Percentiles rank a stretch among this genome's conserved stretches.
Conservation (phyloP, 2,329 filamentous ascomycete species). For the Neopestalotiopsis sp. region DNA sequence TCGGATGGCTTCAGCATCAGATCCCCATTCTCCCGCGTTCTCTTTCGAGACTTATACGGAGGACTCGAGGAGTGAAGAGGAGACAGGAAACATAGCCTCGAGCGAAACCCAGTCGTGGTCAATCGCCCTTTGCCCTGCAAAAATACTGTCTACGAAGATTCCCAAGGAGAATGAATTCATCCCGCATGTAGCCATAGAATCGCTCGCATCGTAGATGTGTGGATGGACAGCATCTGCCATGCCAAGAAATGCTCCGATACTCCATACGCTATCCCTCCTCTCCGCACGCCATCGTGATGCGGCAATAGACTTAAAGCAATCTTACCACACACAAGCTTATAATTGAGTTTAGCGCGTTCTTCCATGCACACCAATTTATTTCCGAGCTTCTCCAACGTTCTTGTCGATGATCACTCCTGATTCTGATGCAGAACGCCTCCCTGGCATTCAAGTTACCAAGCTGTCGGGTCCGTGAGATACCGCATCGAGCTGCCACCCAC, state of each 20-base stretch:
- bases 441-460: not conserved
- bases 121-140: too few species aligned
- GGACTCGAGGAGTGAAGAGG: too few species aligned
- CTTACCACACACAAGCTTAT: slow-evolving; percentile 1
- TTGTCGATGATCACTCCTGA: not conserved
- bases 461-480: not conserved
- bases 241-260: not conserved
- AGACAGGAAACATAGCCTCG: too few species aligned
- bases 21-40: too few species aligned
- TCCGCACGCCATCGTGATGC: not conserved
- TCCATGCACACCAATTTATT: not conserved
- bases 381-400: not conserved
- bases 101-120: too few species aligned
- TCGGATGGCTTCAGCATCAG: too few species aligned
- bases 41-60: too few species aligned
- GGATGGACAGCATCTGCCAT: not conserved
- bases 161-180: too few species aligned
- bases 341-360: not conserved
- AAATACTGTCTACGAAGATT: too few species aligned
- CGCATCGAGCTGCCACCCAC: not conserved
- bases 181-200: too few species aligned
- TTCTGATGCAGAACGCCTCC: not conserved
- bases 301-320: not conserved
- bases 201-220: too few species aligned
- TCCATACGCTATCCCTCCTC: not conserved